These are phyloP conservation scores for Podospora didyma DNA, from an alignment of 495 filamentous ascomycete species.

Conservation along the genomic window DNA sequence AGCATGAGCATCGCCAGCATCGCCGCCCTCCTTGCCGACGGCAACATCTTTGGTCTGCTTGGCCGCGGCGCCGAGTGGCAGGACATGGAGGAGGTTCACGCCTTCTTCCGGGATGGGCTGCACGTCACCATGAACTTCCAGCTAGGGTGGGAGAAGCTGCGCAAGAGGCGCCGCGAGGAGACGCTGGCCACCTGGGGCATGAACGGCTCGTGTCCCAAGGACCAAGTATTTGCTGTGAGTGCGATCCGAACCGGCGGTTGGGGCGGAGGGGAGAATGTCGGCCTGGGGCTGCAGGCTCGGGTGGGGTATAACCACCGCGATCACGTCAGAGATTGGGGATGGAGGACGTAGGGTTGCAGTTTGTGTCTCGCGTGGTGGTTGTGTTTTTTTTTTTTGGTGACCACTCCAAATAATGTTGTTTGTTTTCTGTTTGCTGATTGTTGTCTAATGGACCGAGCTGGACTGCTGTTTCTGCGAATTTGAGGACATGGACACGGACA, in stretches of 20 bases:
- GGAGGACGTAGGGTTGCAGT: constrained; percentile 13
- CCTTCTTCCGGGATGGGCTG: constrained; percentile 18
- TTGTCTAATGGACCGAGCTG: too few species aligned
- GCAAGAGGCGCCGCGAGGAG: constrained; percentile 3
- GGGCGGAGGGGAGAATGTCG: constrained; percentile 21
- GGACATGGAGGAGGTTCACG: constrained; percentile 2
- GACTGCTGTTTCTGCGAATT: too few species aligned
- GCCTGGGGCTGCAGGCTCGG: constrained; percentile 17
- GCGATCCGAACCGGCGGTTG: constrained; percentile 18
- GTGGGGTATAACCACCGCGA: constrained; percentile 15
- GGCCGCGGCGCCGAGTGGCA: constrained; percentile 20
- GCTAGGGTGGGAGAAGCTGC: constrained; percentile 17
- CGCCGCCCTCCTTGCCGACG: constrained; percentile 28
- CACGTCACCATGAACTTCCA: constrained; percentile 21
- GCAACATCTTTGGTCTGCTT: constrained; percentile 18
- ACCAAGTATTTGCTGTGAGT: constrained; percentile 18
- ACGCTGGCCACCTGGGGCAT: neutral
- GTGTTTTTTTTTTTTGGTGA: too few species aligned
- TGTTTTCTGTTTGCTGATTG: too few species aligned
- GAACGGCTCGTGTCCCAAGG: neutral
- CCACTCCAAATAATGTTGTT: too few species aligned
- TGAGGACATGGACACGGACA: too few species aligned
- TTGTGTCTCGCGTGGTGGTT: too few species aligned
- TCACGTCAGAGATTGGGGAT: constrained; percentile 20
- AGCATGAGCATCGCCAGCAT: constrained; percentile 30